Evolutionary conservation across 2,329 filamentous ascomycete species (phyloP).

Genomic region (Exophiala sp.): DNA sequence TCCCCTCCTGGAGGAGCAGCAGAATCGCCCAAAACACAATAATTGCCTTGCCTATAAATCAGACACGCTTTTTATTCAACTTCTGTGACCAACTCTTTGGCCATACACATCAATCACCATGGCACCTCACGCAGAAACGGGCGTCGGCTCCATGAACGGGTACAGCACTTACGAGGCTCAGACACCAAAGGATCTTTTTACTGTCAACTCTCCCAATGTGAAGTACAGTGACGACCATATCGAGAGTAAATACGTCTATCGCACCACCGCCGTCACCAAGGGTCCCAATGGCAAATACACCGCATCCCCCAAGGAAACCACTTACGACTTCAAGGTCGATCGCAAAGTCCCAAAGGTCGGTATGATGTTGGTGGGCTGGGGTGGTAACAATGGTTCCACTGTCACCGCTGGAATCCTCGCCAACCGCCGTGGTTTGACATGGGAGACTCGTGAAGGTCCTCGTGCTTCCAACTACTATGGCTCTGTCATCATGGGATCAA

Average conservation of each 20-base stretch:
- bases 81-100: conserved; percentile 39
- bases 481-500: conserved; percentile 94
- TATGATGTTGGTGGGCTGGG: conserved; percentile 96
- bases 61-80: conserved; percentile 20
- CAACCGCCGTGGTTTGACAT: conserved; percentile 79
- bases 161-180: conserved; percentile 41
- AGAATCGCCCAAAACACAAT: conserved; percentile 51
- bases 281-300: conserved; percentile 71
- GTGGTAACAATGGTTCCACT: conserved; percentile 97
- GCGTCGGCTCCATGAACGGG: conserved; percentile 57
- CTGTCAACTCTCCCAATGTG: conserved; percentile 88
- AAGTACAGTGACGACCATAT: conserved; percentile 84
- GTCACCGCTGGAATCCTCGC: conserved; percentile 96
- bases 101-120: conserved; percentile 51
- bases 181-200: conserved; percentile 62
- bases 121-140: conserved; percentile 82
- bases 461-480: conserved; percentile 95
- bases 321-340: conserved; percentile 97
- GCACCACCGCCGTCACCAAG: conserved; percentile 78
- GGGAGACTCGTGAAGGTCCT: conserved; percentile 89
- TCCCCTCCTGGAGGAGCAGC: conserved; percentile 79
- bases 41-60: conserved; percentile 30
- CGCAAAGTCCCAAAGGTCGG: conserved; percentile 89
- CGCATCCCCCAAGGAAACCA: conserved; percentile 80
- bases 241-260: conserved; percentile 92